Base-by-base conservation (phyloP, 495 filamentous ascomycete species). In the Staphylotrichum longicolle region DNA sequence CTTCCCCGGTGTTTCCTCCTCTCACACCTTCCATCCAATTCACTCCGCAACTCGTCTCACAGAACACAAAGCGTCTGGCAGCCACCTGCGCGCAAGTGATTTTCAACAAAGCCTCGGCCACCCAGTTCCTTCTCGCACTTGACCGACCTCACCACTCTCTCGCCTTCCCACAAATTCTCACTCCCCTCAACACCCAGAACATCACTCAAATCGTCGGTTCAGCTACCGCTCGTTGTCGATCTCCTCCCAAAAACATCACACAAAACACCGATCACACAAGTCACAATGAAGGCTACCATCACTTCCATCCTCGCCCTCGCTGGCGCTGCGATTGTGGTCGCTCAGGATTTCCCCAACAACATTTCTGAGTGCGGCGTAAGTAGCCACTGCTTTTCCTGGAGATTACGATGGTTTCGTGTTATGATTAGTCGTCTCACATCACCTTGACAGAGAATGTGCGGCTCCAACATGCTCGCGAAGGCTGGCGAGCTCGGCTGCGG, bases 381-480 rank as follows among this genome's bases (percentile, higher is more conserved):
- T 78, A 63, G 12, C 2, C 14, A 57, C 35, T 32, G 35, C 34
- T 39, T 40, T 5, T 3, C 35, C 3, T 2, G 5, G 10, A 0
- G 10, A 0, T 33, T n/a, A 32, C 9, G 3, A 12, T 32, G 12
- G 7, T 5, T 32, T n/a, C 7, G n/a, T 33, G 12, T 35, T n/a
- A 7, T 7, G 10, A 7, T 4, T 5, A n/a, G n/a, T 1, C 10
- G 44, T 32, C 15, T 60, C 8, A 52, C 40, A 60, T 61, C 72
- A 57, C 32, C 4, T 15, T 32, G 11, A 48, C 63, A 93, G 90
- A 75, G 82, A 77, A 85, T 77, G 65, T 94, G 91, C 70, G 76
- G 89, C 68, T 78, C 62, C 75, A 89, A 88, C 81, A 92, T 94
- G 89, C 75, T 87, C 62, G 73, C 59, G 60, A 78, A 85, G 77